Evolutionary conservation across 2,329 filamentous ascomycete genomes (phyloP), one percentile per base, ranked within the genome.

Genomic region (Hysterium pulicare): DNA sequence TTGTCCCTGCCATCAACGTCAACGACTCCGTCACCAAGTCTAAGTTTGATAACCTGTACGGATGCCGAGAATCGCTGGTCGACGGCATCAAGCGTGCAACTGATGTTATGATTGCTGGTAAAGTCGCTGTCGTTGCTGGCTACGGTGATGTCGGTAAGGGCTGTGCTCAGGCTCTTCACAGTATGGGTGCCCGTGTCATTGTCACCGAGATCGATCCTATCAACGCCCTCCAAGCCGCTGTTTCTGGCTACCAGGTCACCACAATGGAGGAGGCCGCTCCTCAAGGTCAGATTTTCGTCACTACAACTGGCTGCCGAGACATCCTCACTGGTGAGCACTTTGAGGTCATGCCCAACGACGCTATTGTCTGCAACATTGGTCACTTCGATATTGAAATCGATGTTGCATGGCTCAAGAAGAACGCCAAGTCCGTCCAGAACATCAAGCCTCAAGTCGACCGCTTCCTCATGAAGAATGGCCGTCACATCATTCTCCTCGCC

Each of bases 371-470:
- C 90, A 98, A 98, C 83, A 98, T 98, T 76, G 91, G 91, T 71
- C 91, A 98, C 81, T 98, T 98, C 76, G 91, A 98, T 73, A 95
- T 96, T 64, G 93, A 98, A 80, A 98, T 98, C 64, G 93, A 98
- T 72, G 93, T 98, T 75, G 93, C 93, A 58, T 98, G 93, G 93
- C 81, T 98, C 74, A 97, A 97, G 87, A 84, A 84, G 75, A 97
- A 95, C 77, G 86, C 91, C 71, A 82, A 84, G 73, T 90, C 85
- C 66, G 86, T 91, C 57, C 86, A 91, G 79, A 95, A 93, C 84
- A 96, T 98, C 83, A 98, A 98, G 86, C 91, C 93, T 67, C 93
- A 98, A 79, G 93, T 98, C 65, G 93, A 98, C 82, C 90, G 93
- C 71, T 98, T 84, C 86, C 78, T 86, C 62, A 93, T 98, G 87